phyloP scores from a whole-genome alignment of 345 rosid genomes.

The Psidium friedrichsthalianum region DNA sequence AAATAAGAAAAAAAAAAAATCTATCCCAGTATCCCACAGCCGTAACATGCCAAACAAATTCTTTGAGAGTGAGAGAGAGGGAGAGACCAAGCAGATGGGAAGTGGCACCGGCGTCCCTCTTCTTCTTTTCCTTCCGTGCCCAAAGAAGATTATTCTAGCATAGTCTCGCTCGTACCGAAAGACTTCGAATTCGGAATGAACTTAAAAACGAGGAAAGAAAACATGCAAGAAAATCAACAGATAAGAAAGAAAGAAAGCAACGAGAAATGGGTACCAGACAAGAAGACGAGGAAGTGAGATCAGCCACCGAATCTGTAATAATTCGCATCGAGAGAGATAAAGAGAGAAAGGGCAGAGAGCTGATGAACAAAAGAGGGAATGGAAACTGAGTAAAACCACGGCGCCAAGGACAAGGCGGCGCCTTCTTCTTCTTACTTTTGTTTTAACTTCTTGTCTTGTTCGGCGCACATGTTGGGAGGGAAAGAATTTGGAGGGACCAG shows the following conservation, averaged over 20 bases:
- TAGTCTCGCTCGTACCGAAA: not conserved
- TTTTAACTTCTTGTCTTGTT: not conserved
- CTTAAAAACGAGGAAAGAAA: not conserved
- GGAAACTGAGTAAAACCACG: not conserved
- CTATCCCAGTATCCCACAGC: not conserved
- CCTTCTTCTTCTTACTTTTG: not conserved
- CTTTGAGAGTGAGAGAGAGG: not conserved
- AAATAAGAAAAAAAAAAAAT: no score
- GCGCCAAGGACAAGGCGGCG: conserved; percentile 1
- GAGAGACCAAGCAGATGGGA: not conserved
- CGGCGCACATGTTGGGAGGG: not conserved
- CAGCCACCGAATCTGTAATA: not conserved
- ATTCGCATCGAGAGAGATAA: not conserved
- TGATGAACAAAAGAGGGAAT: not conserved
- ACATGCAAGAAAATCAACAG: not conserved
- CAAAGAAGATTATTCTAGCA: not conserved
- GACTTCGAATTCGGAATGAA: not conserved
- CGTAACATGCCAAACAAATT: not conserved
- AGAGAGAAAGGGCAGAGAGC: not conserved
- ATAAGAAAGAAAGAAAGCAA: not conserved
- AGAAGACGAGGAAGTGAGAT: not conserved
- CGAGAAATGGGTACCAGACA: not conserved
- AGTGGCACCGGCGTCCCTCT: not conserved
- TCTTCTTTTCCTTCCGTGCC: not conserved
- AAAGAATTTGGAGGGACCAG: not conserved